A percentile compares a stretch with the other conserved stretches of the same genome.
phyloP scores from a whole-genome alignment of 345 rosid species.

The Diplotaxis tenuifolia region DNA sequence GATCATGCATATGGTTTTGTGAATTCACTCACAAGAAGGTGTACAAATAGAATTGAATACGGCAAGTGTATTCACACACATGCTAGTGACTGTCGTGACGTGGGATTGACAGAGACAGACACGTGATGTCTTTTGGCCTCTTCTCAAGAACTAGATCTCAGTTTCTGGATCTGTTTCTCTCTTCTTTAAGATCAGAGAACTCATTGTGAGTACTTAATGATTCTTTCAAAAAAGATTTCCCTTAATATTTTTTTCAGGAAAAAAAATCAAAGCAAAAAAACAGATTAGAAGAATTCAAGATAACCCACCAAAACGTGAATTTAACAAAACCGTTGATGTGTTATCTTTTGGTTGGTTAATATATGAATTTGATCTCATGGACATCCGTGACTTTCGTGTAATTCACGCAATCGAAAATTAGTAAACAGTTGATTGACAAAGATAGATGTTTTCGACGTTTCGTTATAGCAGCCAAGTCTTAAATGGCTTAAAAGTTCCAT shows the following conservation, averaged over 20 bases:
- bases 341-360: background rate
- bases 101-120: slow-evolving; percentile 29
- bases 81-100: slow-evolving; percentile 20
- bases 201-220: background rate
- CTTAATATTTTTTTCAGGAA: background rate
- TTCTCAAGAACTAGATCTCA: slow-evolving; percentile 29
- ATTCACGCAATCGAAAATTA: background rate
- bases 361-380: slow-evolving; percentile 13
- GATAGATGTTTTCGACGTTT: background rate
- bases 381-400: slow-evolving; percentile 7
- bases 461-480: background rate
- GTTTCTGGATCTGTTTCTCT: background rate
- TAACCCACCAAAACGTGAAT: slow-evolving; percentile 5
- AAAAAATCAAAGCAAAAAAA: background rate
- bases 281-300: background rate
- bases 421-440: background rate
- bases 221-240: background rate
- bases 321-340: slow-evolving; percentile 1
- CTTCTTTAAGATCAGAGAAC: background rate
- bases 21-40: background rate
- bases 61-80: slow-evolving; percentile 8
- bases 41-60: slow-evolving; percentile 6
- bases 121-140: slow-evolving; percentile 31
- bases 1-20: background rate
- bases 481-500: background rate